phyloP scores from a whole-genome alignment of 352 stramenopile genomes.

The Hyaloperonospora arabidopsidis region DNA sequence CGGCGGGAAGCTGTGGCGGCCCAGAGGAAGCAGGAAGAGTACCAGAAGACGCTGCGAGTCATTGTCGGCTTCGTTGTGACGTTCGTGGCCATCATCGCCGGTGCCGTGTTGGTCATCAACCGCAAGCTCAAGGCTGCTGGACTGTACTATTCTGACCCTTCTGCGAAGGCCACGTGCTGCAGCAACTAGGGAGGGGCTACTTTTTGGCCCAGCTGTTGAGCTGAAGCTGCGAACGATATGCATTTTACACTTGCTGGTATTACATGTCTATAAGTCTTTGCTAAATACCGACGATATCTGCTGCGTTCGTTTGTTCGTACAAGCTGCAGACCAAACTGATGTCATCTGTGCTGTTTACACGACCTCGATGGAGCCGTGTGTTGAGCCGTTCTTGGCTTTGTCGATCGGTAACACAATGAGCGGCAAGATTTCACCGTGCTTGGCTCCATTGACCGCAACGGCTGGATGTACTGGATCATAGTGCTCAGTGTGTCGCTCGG shows the following conservation, averaged over 20 bases:
- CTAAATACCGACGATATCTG: too few relatives aligned
- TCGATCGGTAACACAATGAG: constrained; percentile 34
- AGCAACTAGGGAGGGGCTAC: constrained; percentile 14
- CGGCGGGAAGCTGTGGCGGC: constrained; percentile 45
- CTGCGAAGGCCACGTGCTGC: constrained; percentile 53
- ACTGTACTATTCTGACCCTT: constrained; percentile 68
- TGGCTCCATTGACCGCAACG: constrained; percentile 26
- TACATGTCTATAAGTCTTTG: constrained; percentile 8
- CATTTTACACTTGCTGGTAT: constrained; percentile 6
- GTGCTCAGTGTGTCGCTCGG: constrained; percentile 66
- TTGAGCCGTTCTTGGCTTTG: constrained; percentile 19
- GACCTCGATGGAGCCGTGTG: constrained; percentile 34
- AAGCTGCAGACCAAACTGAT: background rate
- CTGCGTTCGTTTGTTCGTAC: constrained; percentile 1
- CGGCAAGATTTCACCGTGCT: constrained; percentile 39
- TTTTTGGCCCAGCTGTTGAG: too few relatives aligned
- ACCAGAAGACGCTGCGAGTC: constrained; percentile 56
- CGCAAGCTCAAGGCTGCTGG: constrained; percentile 76
- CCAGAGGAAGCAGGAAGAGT: constrained; percentile 58
- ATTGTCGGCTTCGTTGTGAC: constrained; percentile 68
- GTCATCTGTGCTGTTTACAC: constrained; percentile 17
- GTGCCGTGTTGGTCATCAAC: constrained; percentile 67
- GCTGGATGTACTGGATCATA: constrained; percentile 29
- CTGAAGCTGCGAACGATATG: too few relatives aligned
- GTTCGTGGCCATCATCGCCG: constrained; percentile 44